Evolutionary conservation across 2,329 filamentous ascomycete species (phyloP).

Genomic region (Xylaria sp.): DNA sequence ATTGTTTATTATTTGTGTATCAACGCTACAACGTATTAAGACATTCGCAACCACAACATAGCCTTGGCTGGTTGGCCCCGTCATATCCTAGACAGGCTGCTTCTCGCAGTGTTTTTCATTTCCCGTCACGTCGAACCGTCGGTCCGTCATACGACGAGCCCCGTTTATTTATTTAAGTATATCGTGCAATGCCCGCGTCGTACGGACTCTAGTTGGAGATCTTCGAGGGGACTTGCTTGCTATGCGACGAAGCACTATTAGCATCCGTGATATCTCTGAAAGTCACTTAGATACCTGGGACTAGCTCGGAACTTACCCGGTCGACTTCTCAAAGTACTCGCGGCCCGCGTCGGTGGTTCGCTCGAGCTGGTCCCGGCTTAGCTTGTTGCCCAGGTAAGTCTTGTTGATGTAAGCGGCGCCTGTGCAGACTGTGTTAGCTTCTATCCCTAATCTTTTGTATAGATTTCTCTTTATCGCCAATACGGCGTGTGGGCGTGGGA

Average conservation of each 20-base stretch:
- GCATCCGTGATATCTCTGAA: background rate
- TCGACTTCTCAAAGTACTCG: conserved; percentile 45
- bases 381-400: conserved; percentile 30
- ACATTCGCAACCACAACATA: too few species aligned
- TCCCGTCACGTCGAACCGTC: too few species aligned
- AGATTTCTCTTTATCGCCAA: background rate
- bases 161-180: too few species aligned
- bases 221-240: conserved; percentile 46
- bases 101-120: too few species aligned
- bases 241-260: conserved; percentile 22
- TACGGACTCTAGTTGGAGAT: conserved; percentile 39
- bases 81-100: too few species aligned
- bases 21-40: background rate
- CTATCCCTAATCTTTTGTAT: too few species aligned
- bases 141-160: too few species aligned
- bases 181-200: background rate
- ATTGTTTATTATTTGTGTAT: background rate
- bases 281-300: background rate
- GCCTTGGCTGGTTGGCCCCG: background rate
- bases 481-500: background rate
- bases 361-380: conserved; percentile 35
- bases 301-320: conserved; percentile 40
- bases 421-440: conserved; percentile 8
- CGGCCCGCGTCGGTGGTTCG: conserved; percentile 41
- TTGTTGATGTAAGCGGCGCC: conserved; percentile 35